Conservation (phyloP, 352 stramenopile species). For the Phytophthora syringae region DNA sequence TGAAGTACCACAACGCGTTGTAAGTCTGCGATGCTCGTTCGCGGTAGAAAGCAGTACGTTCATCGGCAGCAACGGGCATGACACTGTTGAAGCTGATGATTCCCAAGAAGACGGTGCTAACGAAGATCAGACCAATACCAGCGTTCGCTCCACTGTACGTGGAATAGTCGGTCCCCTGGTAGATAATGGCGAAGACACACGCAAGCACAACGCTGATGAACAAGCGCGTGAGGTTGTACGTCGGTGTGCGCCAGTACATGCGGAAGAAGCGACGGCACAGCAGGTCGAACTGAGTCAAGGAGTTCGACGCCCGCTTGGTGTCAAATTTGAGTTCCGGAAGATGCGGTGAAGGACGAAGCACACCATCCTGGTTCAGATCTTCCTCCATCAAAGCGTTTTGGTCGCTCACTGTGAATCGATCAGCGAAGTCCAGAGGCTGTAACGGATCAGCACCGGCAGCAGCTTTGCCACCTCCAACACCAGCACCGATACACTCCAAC, state of each 20-base stretch:
- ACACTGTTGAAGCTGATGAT: constrained; percentile 82
- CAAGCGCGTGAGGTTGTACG: constrained; percentile 88
- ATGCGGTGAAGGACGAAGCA: constrained; percentile 41
- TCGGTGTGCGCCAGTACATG: constrained; percentile 69
- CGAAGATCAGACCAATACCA: constrained; percentile 78
- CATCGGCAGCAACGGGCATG: constrained; percentile 77
- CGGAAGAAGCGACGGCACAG: constrained; percentile 56
- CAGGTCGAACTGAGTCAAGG: constrained; percentile 37
- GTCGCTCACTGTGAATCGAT: constrained; percentile 44
- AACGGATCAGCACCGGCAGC: constrained; percentile 23
- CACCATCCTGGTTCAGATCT: constrained; percentile 50
- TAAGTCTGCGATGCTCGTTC: constrained; percentile 93
- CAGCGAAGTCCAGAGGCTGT: constrained; percentile 33
- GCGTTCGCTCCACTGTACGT: constrained; percentile 48
- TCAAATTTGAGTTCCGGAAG: constrained; percentile 52
- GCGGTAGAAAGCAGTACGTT: constrained; percentile 93
- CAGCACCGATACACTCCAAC: constrained; percentile 40
- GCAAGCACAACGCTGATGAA: constrained; percentile 70
- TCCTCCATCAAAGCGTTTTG: constrained; percentile 48
- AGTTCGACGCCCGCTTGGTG: constrained; percentile 43
- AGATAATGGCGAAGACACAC: constrained; percentile 80
- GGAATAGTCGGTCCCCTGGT: constrained; percentile 57
- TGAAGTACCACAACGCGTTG: constrained; percentile 77
- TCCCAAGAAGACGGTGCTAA: constrained; percentile 80
- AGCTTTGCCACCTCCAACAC: constrained; percentile 40